phyloP scores from a whole-genome alignment of 202 grass and related monocot species.

The Panicum hallii region DNA sequence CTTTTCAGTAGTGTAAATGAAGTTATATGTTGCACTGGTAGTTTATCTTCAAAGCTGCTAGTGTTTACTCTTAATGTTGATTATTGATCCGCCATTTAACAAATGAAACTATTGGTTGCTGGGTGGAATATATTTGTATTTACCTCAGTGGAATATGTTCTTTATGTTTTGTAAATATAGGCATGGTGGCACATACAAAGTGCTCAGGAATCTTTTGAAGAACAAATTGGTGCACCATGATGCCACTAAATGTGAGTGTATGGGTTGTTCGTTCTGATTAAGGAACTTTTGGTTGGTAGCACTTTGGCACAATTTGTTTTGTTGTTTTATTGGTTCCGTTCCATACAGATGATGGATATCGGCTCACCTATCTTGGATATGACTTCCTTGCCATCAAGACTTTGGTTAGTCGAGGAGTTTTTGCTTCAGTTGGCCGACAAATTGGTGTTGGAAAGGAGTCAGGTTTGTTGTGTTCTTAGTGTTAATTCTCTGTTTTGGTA shows the following conservation, averaged over 20 bases:
- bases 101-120: background rate
- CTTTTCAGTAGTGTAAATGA: background rate
- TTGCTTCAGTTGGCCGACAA: slow-evolving; percentile 81
- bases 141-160: background rate
- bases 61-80: background rate
- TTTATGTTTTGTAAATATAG: slow-evolving; percentile 39
- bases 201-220: slow-evolving; percentile 88
- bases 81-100: background rate
- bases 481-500: background rate
- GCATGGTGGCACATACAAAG: slow-evolving; percentile 90
- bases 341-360: slow-evolving; percentile 80
- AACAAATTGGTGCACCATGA: slow-evolving; percentile 93
- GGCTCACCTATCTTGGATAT: slow-evolving; percentile 93
- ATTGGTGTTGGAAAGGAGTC: slow-evolving; percentile 97
- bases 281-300: slow-evolving; percentile 23
- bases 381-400: slow-evolving; percentile 98
- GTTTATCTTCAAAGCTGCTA: background rate
- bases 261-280: background rate
- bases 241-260: slow-evolving; percentile 72
- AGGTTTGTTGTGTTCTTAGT: slow-evolving; percentile 45
- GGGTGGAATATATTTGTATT: background rate
- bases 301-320: background rate
- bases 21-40: background rate
- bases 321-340: slow-evolving; percentile 17
- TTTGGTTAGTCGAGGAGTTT: slow-evolving; percentile 82